phyloP scores from a whole-genome alignment of 2,329 filamentous ascomycete genomes.

The Trichocomaceae sp. region DNA sequence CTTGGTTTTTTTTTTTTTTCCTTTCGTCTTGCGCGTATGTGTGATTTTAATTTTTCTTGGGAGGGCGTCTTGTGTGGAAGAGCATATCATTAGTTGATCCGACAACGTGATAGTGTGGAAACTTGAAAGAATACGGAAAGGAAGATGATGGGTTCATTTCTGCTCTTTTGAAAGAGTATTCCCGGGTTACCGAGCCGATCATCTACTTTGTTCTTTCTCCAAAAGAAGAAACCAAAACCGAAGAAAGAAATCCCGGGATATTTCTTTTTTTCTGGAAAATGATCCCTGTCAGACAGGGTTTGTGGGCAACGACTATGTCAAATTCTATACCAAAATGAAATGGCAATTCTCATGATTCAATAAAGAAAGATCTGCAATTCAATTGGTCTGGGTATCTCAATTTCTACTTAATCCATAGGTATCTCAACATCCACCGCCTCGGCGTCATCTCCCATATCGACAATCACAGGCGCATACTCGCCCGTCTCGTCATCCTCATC shows the following conservation, averaged over 20 bases:
- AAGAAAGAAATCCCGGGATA: conserved; percentile 11
- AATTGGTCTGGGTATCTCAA: background rate
- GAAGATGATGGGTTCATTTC: background rate
- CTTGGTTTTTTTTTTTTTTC: conserved; percentile 5
- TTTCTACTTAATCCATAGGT: conserved; percentile 7
- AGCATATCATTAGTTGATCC: conserved; percentile 15
- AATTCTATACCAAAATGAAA: conserved; percentile 14
- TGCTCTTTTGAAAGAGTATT: conserved; percentile 2
- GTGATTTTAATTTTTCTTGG: conserved; percentile 8
- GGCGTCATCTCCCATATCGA: conserved; percentile 40
- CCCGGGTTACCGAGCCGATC: conserved; percentile 23
- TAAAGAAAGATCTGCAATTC: background rate
- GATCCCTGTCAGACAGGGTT: conserved; percentile 10
- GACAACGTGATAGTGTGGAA: background rate
- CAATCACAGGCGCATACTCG: conserved; percentile 57
- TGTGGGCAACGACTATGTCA: conserved; percentile 15
- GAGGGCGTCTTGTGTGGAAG: conserved; percentile 14
- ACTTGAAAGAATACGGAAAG: background rate
- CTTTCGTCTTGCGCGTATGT: conserved; percentile 9
- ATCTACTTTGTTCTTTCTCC: conserved; percentile 17
- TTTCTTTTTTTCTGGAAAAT: background rate
- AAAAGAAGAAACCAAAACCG: conserved; percentile 10
- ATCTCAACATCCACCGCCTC: conserved; percentile 13
- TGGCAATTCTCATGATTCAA: conserved; percentile 14
- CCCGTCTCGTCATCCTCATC: conserved; percentile 59